These are phyloP conservation scores for Musa balbisiana DNA, from an alignment of 202 grass and related monocot genomes.

Conservation along the genomic window DNA sequence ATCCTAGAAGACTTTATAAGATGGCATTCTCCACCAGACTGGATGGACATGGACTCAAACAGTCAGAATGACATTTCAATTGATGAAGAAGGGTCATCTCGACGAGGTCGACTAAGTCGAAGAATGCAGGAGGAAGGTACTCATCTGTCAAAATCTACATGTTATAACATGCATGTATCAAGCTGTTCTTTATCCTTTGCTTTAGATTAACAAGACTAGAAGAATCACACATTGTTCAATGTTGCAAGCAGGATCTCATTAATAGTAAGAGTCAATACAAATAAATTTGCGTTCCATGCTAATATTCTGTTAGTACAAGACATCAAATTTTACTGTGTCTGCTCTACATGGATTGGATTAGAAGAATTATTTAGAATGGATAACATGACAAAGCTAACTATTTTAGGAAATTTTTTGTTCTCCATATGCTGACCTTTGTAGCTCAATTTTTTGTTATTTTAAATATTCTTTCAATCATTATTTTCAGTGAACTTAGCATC, in stretches of 20 bases:
- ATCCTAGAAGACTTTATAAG: conserved; percentile 92
- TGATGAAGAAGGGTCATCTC: conserved; percentile 73
- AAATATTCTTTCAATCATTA: not conserved
- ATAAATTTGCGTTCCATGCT: not conserved
- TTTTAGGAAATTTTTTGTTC: too few species aligned
- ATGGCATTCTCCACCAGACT: conserved; percentile 97
- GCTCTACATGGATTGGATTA: too few species aligned
- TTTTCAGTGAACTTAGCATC: not conserved
- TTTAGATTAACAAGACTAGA: not conserved
- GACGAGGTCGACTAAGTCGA: conserved; percentile 66
- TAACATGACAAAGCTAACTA: too few species aligned
- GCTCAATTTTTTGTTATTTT: not conserved
- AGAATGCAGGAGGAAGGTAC: conserved; percentile 96
- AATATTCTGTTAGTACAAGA: not conserved
- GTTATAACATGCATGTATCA: not conserved
- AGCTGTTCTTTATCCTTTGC: not conserved
- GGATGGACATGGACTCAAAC: conserved; percentile 44
- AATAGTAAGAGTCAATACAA: not conserved
- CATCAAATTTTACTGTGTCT: not conserved
- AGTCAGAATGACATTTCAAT: conserved; percentile 26
- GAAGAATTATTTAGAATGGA: too few species aligned
- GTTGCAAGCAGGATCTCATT: not conserved
- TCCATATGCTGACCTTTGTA: too few species aligned
- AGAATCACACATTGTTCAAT: not conserved
- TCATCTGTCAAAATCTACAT: not conserved